phyloP scores from a whole-genome alignment of 1,284 basidiomycete species.

The Hymenochaete sp. region DNA sequence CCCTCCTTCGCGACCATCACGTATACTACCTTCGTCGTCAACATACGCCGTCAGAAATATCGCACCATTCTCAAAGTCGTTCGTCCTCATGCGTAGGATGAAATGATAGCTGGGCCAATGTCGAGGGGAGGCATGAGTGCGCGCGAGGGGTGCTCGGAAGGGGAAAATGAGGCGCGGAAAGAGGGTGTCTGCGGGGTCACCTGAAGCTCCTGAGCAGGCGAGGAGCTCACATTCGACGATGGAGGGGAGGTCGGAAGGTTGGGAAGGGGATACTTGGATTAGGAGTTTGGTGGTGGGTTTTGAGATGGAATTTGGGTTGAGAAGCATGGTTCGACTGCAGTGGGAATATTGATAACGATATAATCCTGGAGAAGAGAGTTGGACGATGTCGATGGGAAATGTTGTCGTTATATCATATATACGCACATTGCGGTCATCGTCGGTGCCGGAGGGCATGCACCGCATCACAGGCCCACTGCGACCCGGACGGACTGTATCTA shows the following conservation, averaged over 20 bases:
- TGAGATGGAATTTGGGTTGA: no score
- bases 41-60: constrained; percentile 6
- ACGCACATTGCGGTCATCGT: no score
- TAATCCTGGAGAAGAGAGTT: no score
- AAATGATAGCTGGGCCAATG: constrained; percentile 10
- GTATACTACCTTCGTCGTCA: neutral
- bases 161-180: constrained; percentile 1
- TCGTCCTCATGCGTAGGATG: neutral
- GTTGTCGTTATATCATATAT: no score
- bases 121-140: constrained; percentile 9
- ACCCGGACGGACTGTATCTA: no score
- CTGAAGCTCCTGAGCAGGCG: constrained; percentile 9
- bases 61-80: constrained; percentile 1
- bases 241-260: constrained; percentile 6
- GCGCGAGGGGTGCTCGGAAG: constrained; percentile 5
- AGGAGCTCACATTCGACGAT: constrained; percentile 8
- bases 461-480: no score
- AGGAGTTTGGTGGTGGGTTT: no score
- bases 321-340: no score
- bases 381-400: no score
- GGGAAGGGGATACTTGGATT: no score
- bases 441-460: no score
- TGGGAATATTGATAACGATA: no score
- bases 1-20: neutral
- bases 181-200: neutral